Evolutionary conservation across 805 yeast genomes (phyloP), one percentile per base, ranked within the genome.

Genomic region (Ogataea henricii): DNA sequence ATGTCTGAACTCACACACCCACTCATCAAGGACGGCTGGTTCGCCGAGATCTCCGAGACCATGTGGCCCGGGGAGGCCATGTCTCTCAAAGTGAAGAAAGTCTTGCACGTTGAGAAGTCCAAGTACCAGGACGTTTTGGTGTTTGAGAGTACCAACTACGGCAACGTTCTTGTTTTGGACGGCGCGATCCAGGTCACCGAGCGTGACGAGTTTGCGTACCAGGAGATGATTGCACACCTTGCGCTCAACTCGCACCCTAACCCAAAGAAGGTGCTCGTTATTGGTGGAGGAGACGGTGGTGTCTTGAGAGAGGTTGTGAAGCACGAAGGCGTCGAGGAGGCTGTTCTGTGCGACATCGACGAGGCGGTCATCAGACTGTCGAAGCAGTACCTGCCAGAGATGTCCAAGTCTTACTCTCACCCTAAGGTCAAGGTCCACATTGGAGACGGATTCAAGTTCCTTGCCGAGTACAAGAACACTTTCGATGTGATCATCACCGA

Each of bases 11-110:
- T 78, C 51, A 67, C 82, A 39, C 83, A 79, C 69, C 83, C 83
- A 29, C 67, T 78, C 45, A 71, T 78, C 62, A 76, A 77, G 66
- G 90, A 94, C 70, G 97, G 97, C 64, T 92, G 99, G 99, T 92
- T 92, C 74, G 83, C 92, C 62, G 99, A 92, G 71, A 77, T 87
- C 68, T 87, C 96, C 57, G 89, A 91, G 69, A 88, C 96, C 66
- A 87, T 89, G 89, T 92, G 97, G 96, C 98, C 99, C 25, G 99
- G 99, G 56, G 96, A 91, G 78, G 98, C 97, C 58, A 85, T 94
- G 94, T 81, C 90, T 44, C 77, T 92, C 59, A 80, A 83, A 55
- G 98, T 92, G 49, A 89, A 92, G 58, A 83, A 90, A 69, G 80
- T 92, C 45, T 77, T 92, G 56, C 90, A 87, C 71, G 86, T 80